A percentile compares a stretch with the other conserved stretches of the same genome.
phyloP scores from a whole-genome alignment of 2,329 filamentous ascomycete genomes.

The Zymoseptoria pseudotritici region DNA sequence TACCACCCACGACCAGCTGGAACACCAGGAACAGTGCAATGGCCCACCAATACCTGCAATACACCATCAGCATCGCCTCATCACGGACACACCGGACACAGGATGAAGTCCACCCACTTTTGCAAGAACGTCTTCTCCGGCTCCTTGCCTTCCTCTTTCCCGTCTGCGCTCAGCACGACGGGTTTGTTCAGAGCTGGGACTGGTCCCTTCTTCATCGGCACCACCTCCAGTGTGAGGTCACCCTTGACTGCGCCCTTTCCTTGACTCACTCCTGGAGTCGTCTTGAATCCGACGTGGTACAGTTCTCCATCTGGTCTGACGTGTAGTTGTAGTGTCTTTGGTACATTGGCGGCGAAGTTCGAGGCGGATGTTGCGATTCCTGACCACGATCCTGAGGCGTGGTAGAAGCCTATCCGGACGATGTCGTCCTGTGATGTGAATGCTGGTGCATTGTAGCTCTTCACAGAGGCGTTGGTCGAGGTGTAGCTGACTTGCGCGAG shows the following conservation, averaged over 20 bases:
- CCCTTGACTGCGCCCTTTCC: constrained; percentile 23
- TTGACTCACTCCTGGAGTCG: constrained; percentile 20
- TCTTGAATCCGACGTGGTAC: constrained; percentile 40
- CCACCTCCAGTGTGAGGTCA: constrained; percentile 37
- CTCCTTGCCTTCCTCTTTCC: constrained; percentile 42
- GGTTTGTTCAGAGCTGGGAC: constrained; percentile 45
- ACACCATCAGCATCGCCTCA: constrained; percentile 10
- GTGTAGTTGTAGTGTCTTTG: constrained; percentile 39
- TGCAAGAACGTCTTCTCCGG: constrained; percentile 45
- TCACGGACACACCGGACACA: neutral
- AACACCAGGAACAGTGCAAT: constrained; percentile 41
- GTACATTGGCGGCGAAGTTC: constrained; percentile 35
- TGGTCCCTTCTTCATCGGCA: constrained; percentile 33
- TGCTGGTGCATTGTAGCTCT: constrained; percentile 32
- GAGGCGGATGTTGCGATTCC: constrained; percentile 40
- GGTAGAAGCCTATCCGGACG: constrained; percentile 39
- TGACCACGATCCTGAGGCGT: constrained; percentile 33
- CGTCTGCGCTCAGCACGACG: constrained; percentile 49
- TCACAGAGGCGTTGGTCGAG: constrained; percentile 33
- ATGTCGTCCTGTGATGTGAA: constrained; percentile 31
- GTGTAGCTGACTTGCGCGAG: constrained; percentile 39
- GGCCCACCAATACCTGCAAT: constrained; percentile 45
- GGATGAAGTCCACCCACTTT: constrained; percentile 35
- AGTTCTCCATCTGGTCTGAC: constrained; percentile 37
- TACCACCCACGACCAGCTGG: constrained; percentile 39